These are phyloP conservation scores for Plasmodium knowlesi DNA, from an alignment of 169 alveolate genomes.

Conservation along the genomic window DNA sequence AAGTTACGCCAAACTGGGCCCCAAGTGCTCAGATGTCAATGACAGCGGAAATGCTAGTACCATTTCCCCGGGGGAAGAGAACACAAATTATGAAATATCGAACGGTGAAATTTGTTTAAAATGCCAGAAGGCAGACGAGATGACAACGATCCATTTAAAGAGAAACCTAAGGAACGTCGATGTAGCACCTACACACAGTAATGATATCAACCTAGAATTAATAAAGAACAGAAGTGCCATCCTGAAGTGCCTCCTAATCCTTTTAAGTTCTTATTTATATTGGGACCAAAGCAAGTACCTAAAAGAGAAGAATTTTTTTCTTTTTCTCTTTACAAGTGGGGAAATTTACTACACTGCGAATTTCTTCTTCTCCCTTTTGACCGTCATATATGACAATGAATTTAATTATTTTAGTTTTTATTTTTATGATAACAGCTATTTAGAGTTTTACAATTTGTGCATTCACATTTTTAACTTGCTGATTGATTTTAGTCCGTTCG, in stretches of 20 bases:
- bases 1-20: background rate
- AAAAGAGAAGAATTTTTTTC: constrained; percentile 55
- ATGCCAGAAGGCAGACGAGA: background rate
- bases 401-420: constrained; percentile 60
- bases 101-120: background rate
- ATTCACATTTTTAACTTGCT: constrained; percentile 42
- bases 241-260: constrained; percentile 58
- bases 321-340: constrained; percentile 73
- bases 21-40: background rate
- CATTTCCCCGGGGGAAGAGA: background rate
- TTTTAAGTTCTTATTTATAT: constrained; percentile 69
- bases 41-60: background rate
- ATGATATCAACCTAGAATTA: constrained; percentile 16
- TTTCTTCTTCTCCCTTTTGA: constrained; percentile 46
- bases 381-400: constrained; percentile 62
- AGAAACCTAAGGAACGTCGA: background rate
- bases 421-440: constrained; percentile 55
- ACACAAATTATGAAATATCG: background rate
- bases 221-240: constrained; percentile 51
- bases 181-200: background rate
- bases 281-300: constrained; percentile 30
- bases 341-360: constrained; percentile 41
- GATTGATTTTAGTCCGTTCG: constrained; percentile 56
- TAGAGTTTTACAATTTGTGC: constrained; percentile 68
- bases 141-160: too few species aligned